Base-by-base conservation (phyloP, 345 rosid species). In the Toxicodendron radicans region DNA sequence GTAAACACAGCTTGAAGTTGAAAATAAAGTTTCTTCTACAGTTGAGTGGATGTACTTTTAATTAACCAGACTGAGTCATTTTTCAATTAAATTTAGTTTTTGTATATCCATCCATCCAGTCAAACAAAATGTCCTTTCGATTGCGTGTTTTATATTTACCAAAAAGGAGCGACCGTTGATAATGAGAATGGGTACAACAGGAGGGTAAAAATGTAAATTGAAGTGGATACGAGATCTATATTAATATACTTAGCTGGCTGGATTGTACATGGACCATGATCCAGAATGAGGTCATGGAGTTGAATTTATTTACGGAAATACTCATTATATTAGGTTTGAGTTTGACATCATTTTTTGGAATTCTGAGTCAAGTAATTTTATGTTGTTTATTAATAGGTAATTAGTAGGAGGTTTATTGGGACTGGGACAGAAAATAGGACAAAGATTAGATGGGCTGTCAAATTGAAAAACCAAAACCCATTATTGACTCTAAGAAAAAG, bases 241-340 rank as follows among this genome's bases (percentile, higher is more conserved):
- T 27, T 70, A n/a, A n/a, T n/a, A n/a, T n/a, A 9, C 63, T 74
- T 30, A 65, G 75, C 64, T 74, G 69, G 78, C 64, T 64, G 49
- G 67, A 21, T 46, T 62, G 64, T 24, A 49, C 51, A 52, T 48
- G 41, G 38, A 24, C 58, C 72, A 33, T 49, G 17, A 71, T 71
- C 78, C 56, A 60, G 51, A 51, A 30, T 61, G 74, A 79, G 66
- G 73, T 45, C 73, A 79, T 30, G 38, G 10, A 13, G 46, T 69
- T 74, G 35, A 38, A 30, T 5, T 3, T 60, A 60, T 52, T 67
- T 78, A 60, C 73, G 3, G 76, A 61, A 66, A 72, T 73, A 54
- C 64, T 77, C 24, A 20, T 53, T 16, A 45, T 30, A 12, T 38
- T 5, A 5, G 38, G 8, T 65, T 70, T 64, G 64, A 79, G 72